Evolutionary conservation across 805 yeast species (phyloP), one percentile per base, ranked within the genome.

Genomic region (Candida rishiriensis): DNA sequence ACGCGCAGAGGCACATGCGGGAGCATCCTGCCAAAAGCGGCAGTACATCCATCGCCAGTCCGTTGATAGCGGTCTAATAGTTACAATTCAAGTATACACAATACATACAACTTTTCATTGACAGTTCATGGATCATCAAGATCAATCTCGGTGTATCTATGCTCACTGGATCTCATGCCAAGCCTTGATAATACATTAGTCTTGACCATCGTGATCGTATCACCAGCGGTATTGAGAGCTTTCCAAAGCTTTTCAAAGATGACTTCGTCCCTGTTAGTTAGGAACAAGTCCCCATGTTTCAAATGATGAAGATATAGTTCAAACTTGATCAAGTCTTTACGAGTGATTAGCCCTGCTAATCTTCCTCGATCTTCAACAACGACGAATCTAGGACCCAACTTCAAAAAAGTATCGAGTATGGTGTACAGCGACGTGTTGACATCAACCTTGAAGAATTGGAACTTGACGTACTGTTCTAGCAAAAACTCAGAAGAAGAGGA

Each of bases 321-420:
- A 54, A 76, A 88, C 48, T 82, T 71, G 41, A 90, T 63, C 14
- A 91, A 70, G 57, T 90, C 98, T 56, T 93, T 93, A 45, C 90
- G 73, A 0, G 96, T 88, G 1, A 95, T 66, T n/a, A 88, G 57
- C 0, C 99, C 99, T 13, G 72, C 72, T 14, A 88, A 57, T 2
- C 59, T 49, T 1, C 90, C 93, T 29, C 73, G 64, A 10, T 78
- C 72, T 43, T 82, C 84, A 2, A 87, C 83, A 35, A 84, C 70
- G 1, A 93, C 72, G 28, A 81, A 75, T 36, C 85, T 70, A 9
- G 97, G 96, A 0, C 98, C 97, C 28, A 89, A 59, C 51, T 83
- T 81, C 46, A 78, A 75, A 60, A 93, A 91, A 18, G 88, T 64
- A 31, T 84, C 83, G 47, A 82, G 64, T 1, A 83, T 74, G 26